A percentile compares a stretch with the other conserved stretches of the same genome.
These are phyloP conservation scores for Ceratocystis cubensis DNA, from an alignment of 2,329 filamentous ascomycete genomes.

Conservation along the genomic window DNA sequence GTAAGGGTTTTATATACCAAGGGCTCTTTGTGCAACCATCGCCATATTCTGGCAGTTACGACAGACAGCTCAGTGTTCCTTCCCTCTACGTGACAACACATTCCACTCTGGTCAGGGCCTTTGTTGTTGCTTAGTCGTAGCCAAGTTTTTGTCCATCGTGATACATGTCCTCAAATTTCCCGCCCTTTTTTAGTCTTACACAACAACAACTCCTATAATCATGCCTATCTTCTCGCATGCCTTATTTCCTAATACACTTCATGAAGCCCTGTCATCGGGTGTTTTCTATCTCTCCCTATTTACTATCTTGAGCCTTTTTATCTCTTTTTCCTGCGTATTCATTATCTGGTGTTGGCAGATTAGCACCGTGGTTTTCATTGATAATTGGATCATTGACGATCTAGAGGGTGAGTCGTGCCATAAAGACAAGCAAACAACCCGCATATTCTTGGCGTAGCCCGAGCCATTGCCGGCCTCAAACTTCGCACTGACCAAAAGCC, in stretches of 20 bases:
- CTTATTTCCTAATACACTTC: neutral
- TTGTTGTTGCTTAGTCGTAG: neutral
- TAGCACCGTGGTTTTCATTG: neutral
- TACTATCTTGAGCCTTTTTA: slow-evolving; percentile 2
- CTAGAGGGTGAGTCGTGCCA: neutral
- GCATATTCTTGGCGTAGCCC: neutral
- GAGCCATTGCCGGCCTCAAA: neutral
- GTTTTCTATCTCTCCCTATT: neutral
- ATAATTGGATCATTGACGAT: neutral
- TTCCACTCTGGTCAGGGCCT: neutral
- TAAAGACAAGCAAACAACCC: neutral
- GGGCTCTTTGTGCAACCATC: neutral
- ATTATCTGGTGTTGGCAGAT: neutral
- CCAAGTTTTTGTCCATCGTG: neutral
- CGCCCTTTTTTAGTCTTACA: neutral
- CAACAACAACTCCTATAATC: neutral
- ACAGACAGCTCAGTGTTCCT: neutral
- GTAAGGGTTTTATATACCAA: neutral
- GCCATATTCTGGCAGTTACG: neutral
- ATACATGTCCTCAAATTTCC: neutral
- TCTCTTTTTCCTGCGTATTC: neutral
- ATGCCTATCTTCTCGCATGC: neutral
- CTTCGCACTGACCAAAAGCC: no score
- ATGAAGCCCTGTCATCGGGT: neutral
- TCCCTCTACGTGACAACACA: neutral